Evolutionary conservation across 805 yeast genomes (phyloP).

Genomic region (Saccharomycopsis vini): DNA sequence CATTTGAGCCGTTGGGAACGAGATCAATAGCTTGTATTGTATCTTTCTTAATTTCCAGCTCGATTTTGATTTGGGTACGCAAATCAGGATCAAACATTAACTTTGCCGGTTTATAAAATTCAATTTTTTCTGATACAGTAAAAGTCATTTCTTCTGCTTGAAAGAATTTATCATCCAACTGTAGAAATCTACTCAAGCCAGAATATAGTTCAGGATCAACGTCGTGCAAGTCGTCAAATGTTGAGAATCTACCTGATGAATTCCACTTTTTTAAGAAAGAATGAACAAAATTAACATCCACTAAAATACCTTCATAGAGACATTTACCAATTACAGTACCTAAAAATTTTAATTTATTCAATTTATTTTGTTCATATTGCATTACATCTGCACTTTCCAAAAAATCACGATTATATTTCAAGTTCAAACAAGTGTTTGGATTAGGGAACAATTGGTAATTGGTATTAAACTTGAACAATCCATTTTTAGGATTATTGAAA

Average conservation of each 20-base stretch:
- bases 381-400: slow-evolving; percentile 23
- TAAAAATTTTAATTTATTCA: slow-evolving; percentile 45
- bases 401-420: slow-evolving; percentile 27
- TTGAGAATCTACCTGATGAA: slow-evolving; percentile 34
- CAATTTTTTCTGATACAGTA: slow-evolving; percentile 45
- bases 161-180: slow-evolving; percentile 47
- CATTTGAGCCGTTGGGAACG: slow-evolving; percentile 47
- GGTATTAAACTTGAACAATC: slow-evolving; percentile 35
- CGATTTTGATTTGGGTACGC: background rate
- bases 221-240: slow-evolving; percentile 71
- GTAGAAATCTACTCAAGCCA: slow-evolving; percentile 53
- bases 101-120: background rate
- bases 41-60: background rate
- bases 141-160: slow-evolving; percentile 57
- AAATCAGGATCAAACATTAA: background rate
- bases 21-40: slow-evolving; percentile 40
- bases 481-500: slow-evolving; percentile 34
- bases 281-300: slow-evolving; percentile 79
- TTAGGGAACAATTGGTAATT: slow-evolving; percentile 69
- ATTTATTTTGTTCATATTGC: slow-evolving; percentile 15
- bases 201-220: slow-evolving; percentile 61
- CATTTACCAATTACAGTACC: slow-evolving; percentile 88
- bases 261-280: slow-evolving; percentile 71
- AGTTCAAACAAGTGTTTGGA: slow-evolving; percentile 38
- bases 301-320: slow-evolving; percentile 68